phyloP scores from a whole-genome alignment of 495 filamentous ascomycete genomes.

The Xylaria intraflava region DNA sequence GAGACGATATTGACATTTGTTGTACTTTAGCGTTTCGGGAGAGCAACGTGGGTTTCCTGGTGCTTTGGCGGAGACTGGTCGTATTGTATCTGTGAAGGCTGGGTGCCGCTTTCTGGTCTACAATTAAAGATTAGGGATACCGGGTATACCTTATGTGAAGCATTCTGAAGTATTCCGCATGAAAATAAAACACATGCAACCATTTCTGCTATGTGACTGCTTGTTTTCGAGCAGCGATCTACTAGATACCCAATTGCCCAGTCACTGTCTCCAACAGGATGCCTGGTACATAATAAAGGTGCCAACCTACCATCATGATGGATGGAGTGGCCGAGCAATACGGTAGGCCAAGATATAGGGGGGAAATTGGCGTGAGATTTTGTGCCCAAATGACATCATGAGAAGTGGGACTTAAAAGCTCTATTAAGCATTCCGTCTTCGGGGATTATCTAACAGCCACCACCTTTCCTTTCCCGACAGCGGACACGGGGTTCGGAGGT shows the following conservation, averaged over 20 bases:
- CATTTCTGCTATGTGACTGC: background rate
- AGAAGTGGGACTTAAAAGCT: background rate
- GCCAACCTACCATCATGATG: too few species aligned
- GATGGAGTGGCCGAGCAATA: too few species aligned
- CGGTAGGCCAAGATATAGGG: too few species aligned
- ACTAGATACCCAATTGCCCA: too few species aligned
- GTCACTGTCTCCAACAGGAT: too few species aligned
- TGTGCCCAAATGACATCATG: background rate
- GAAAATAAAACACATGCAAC: too few species aligned
- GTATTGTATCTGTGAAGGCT: slow-evolving; percentile 2
- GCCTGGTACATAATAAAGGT: too few species aligned
- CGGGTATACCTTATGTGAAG: background rate
- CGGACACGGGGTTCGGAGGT: too few species aligned
- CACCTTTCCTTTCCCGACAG: too few species aligned
- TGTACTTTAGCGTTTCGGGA: background rate
- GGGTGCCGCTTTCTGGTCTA: slow-evolving; percentile 1
- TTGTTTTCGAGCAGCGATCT: background rate
- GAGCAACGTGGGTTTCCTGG: background rate
- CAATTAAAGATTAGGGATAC: background rate
- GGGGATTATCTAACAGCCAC: too few species aligned
- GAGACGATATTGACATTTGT: background rate
- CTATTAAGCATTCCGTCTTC: too few species aligned
- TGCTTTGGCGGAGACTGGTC: background rate
- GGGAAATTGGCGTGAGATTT: background rate
- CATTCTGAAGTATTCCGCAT: background rate